Evolutionary conservation across 805 yeast species (phyloP).

Genomic region (Danielia oregonensis): DNA sequence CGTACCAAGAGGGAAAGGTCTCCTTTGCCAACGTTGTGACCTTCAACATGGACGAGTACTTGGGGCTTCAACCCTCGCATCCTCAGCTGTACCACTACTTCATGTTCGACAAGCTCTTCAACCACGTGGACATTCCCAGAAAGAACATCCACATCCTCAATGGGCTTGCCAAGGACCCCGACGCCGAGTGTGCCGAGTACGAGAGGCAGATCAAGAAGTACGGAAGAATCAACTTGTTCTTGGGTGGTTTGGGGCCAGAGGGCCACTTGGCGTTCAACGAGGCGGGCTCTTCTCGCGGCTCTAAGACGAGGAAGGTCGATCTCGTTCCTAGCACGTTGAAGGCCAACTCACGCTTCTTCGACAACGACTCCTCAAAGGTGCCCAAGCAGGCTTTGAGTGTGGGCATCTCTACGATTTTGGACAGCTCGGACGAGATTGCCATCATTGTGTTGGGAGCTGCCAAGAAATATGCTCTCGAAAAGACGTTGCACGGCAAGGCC

Average conservation of each 20-base stretch:
- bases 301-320: slow-evolving; percentile 43
- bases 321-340: slow-evolving; percentile 48
- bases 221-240: slow-evolving; percentile 50
- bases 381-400: slow-evolving; percentile 51
- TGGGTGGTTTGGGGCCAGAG: slow-evolving; percentile 60
- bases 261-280: slow-evolving; percentile 63
- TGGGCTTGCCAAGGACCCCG: slow-evolving; percentile 46
- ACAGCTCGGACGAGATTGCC: slow-evolving; percentile 49
- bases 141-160: slow-evolving; percentile 52
- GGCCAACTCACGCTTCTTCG: slow-evolving; percentile 54
- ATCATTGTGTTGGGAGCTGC: slow-evolving; percentile 48
- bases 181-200: slow-evolving; percentile 44
- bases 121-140: slow-evolving; percentile 50
- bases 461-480: slow-evolving; percentile 45
- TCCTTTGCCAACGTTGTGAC: slow-evolving; percentile 52
- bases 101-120: slow-evolving; percentile 53
- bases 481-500: slow-evolving; percentile 38
- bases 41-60: slow-evolving; percentile 62
- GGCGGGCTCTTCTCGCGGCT: slow-evolving; percentile 45
- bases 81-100: slow-evolving; percentile 55
- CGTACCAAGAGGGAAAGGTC: slow-evolving; percentile 39
- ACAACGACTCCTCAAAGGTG: slow-evolving; percentile 42
- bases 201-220: slow-evolving; percentile 44
- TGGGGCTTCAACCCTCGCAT: slow-evolving; percentile 44
- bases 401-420: slow-evolving; percentile 55